Conservation (phyloP, 768 basidiomycete genomes). For the Candolleomyces aberdarensis region DNA sequence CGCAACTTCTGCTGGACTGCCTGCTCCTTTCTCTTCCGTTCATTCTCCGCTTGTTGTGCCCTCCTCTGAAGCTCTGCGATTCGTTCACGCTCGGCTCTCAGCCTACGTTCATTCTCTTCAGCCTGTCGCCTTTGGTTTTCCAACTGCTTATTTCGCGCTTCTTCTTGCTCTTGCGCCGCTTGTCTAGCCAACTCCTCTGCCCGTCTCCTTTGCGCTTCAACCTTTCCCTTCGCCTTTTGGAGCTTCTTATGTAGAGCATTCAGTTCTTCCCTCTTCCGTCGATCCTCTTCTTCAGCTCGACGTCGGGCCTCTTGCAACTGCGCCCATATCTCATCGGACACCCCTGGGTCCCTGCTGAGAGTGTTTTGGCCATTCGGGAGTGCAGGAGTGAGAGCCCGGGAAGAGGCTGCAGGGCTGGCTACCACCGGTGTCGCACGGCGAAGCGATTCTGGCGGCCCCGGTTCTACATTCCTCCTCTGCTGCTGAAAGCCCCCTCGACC, state of each 20-base stretch:
- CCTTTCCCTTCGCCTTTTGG: slow-evolving; percentile 11
- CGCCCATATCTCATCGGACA: slow-evolving; percentile 49
- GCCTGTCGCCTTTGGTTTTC: slow-evolving; percentile 26
- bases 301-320: slow-evolving; percentile 42
- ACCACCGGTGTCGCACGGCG: too few species aligned
- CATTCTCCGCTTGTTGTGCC: too few species aligned
- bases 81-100: slow-evolving; percentile 13
- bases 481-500: background rate
- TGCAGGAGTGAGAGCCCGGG: background rate
- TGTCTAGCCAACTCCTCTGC: background rate
- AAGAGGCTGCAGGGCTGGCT: background rate
- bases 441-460: background rate
- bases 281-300: slow-evolving; percentile 26
- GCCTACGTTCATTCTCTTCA: slow-evolving; percentile 18
- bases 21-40: slow-evolving; percentile 29
- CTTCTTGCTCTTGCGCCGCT: slow-evolving; percentile 21
- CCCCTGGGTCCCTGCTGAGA: slow-evolving; percentile 43
- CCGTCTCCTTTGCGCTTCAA: slow-evolving; percentile 10
- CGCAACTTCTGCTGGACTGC: slow-evolving; percentile 40
- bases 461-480: background rate
- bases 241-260: slow-evolving; percentile 31
- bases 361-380: background rate
- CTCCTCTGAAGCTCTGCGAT: background rate
- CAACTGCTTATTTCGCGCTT: slow-evolving; percentile 24
- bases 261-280: slow-evolving; percentile 16